Evolutionary conservation across 2,329 filamentous ascomycete genomes (phyloP), one percentile per base, ranked within the genome.

Genomic region (Tolypocladium ovalisporum): DNA sequence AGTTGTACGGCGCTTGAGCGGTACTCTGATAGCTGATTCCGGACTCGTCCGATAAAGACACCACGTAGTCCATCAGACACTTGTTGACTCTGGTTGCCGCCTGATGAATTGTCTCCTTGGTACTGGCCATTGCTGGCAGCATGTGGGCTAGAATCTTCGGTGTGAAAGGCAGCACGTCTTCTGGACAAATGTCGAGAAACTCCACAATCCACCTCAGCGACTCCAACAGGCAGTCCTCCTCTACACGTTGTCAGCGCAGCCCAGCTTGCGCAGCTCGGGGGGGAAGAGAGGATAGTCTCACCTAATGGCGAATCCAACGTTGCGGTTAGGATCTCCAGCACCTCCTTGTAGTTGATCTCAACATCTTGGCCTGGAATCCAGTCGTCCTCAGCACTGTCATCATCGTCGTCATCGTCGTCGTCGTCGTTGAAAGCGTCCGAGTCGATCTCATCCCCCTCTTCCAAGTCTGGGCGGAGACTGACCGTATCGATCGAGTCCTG

Each of bases 311-410:
- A 89, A 65, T 96, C 89, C 51, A 99, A 80, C 61, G 94, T 97
- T 15, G 87, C 86, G 2, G 96, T 91, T 47, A 99, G 74, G 56
- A 97, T 99, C 64, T 95, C 89, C 53, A 99, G 75, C 39, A 99
- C 96, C 63, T 88, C 90, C 59, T 89, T 86, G 71, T 96, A 90
- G 71, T 97, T 93, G 60, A 99, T 89, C 59, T 95, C 88, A 9
- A 97, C 91, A 70, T 99, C 94, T 72, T 99, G 94, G 1, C 95
- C 94, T 0, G 95, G 95, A 52, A 97, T 87, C 91, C 93, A 99
- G 68, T 97, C 94, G 59, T 92, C 92, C 64, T 96, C 92, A 51
- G 82, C 85, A 60, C 84, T 85, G 19, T 79, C 74, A 35, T 51
- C 47, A 17, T 49, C 44, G 7, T 51, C 47, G 1, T 47, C 42